phyloP scores from a whole-genome alignment of 768 basidiomycete species.

The Phylloporus rhodoxanthus region DNA sequence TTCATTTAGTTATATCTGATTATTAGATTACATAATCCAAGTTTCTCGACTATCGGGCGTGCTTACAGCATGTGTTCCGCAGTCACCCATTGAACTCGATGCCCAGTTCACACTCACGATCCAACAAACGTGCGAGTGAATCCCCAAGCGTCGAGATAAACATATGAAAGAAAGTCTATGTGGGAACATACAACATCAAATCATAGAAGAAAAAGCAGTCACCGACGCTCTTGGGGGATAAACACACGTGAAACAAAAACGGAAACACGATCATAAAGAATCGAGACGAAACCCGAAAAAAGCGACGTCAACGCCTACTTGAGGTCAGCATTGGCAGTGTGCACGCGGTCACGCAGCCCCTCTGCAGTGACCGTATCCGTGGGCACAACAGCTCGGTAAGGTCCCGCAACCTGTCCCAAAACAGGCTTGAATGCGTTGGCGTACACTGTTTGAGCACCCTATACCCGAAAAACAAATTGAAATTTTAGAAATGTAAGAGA shows the following conservation, averaged over 20 bases:
- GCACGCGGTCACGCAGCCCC: constrained; percentile 41
- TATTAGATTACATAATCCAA: no score
- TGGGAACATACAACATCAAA: constrained; percentile 18
- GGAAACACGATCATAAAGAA: not conserved
- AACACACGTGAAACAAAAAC: not conserved
- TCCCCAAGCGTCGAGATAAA: not conserved
- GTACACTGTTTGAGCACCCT: constrained; percentile 89
- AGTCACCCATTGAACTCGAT: not conserved
- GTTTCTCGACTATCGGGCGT: no score
- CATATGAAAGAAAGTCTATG: constrained; percentile 17
- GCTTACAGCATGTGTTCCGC: no score
- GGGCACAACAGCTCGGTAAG: constrained; percentile 38
- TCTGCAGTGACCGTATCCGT: constrained; percentile 49
- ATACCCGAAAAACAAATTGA: constrained; percentile 3
- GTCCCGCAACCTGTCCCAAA: constrained; percentile 55
- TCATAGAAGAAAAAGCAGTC: constrained; percentile 11
- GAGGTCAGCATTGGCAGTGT: constrained; percentile 33
- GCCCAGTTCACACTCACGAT: no score
- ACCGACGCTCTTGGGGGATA: constrained; percentile 4
- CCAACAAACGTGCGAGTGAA: not conserved
- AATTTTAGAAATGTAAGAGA: not conserved
- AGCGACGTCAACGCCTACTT: not conserved
- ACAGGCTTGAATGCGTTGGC: constrained; percentile 72
- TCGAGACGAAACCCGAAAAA: not conserved
- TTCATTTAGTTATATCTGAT: no score